A percentile compares a stretch with the other conserved stretches of the same genome.
Evolutionary conservation across 2,329 filamentous ascomycete species (phyloP).

Genomic region (Dactylonectria macrodidyma): DNA sequence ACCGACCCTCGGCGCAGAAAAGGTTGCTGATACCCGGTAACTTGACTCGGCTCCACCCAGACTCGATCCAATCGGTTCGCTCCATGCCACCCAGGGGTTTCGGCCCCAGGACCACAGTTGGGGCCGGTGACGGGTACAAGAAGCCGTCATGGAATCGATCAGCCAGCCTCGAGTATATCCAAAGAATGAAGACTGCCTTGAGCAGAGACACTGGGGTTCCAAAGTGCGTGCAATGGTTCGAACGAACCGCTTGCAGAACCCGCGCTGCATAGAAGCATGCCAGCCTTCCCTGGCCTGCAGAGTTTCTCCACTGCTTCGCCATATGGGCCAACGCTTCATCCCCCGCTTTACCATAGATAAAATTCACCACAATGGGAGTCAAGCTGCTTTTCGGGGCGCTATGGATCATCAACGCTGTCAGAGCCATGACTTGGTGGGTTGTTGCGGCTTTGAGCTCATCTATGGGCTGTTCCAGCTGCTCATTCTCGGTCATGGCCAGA

Average conservation of each 20-base stretch:
- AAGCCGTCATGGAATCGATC: constrained; percentile 8
- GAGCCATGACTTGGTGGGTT: constrained; percentile 25
- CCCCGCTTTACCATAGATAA: constrained; percentile 27
- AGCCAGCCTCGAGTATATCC: constrained; percentile 10
- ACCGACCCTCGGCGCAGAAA: constrained; percentile 3
- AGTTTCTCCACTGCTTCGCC: constrained; percentile 9
- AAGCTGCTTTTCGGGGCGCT: constrained; percentile 18
- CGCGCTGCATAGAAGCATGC: constrained; percentile 33
- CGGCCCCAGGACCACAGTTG: constrained; percentile 8
- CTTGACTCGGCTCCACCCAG: constrained; percentile 3
- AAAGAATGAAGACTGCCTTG: not conserved
- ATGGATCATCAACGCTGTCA: constrained; percentile 26
- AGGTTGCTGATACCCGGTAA: constrained; percentile 6
- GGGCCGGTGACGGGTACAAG: not conserved
- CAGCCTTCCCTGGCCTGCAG: constrained; percentile 23
- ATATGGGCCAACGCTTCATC: constrained; percentile 12
- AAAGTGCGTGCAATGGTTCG: constrained; percentile 27
- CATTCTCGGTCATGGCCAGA: constrained; percentile 16
- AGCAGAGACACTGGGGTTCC: constrained; percentile 11
- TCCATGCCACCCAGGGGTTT: constrained; percentile 7
- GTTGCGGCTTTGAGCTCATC: constrained; percentile 33
- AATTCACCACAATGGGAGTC: constrained; percentile 15
- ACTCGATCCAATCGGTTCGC: constrained; percentile 2
- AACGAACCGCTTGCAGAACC: constrained; percentile 23
- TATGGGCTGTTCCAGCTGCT: constrained; percentile 16